phyloP scores from a whole-genome alignment of 2,329 filamentous ascomycete genomes.

The Shiraia sp. region DNA sequence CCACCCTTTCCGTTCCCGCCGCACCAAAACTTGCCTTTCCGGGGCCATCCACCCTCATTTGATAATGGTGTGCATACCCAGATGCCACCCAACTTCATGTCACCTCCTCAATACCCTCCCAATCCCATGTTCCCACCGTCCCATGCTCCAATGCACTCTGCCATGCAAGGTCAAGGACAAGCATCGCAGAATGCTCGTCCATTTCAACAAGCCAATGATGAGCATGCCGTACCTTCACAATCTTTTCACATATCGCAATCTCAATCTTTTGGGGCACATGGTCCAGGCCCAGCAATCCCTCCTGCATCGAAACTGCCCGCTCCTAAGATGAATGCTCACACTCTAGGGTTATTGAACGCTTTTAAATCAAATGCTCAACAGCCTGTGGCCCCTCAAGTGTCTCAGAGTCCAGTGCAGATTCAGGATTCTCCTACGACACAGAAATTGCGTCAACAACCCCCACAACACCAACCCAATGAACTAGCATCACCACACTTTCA shows the following conservation, averaged over 20 bases:
- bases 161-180: conserved; percentile 24
- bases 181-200: conserved; percentile 10
- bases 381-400: conserved; percentile 11
- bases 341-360: conserved; percentile 60
- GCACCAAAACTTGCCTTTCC: conserved; percentile 37
- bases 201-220: conserved; percentile 25
- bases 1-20: conserved; percentile 54
- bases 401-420: conserved; percentile 1
- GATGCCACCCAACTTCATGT: conserved; percentile 25
- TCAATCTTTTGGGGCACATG: conserved; percentile 43
- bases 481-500: conserved; percentile 33
- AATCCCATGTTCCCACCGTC: conserved; percentile 1
- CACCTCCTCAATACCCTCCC: conserved; percentile 12
- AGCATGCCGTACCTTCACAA: conserved; percentile 18
- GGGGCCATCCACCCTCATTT: conserved; percentile 22
- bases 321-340: conserved; percentile 62
- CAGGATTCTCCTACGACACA: conserved; percentile 2
- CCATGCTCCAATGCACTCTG: conserved; percentile 7
- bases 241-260: conserved; percentile 35
- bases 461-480: conserved; percentile 25
- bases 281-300: conserved; percentile 51
- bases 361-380: conserved; percentile 52
- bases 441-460: conserved; percentile 23
- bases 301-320: conserved; percentile 61
- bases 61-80: conserved; percentile 29